phyloP scores from a whole-genome alignment of 495 filamentous ascomycete species.

The Neurospora terricola region DNA sequence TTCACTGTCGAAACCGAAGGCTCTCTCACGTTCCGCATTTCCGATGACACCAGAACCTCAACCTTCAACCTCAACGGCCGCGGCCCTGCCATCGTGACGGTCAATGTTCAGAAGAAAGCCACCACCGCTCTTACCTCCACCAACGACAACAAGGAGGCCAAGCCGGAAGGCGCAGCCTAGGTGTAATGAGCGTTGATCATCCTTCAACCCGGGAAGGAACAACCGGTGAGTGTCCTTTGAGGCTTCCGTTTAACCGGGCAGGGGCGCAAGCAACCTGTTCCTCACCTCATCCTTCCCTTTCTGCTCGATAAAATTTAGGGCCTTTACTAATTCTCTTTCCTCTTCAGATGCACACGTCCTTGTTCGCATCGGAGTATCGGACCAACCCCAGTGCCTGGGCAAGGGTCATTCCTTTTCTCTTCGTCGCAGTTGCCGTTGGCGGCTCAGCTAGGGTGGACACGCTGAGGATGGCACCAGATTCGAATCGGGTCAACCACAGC shows the following conservation, averaged over 20 bases:
- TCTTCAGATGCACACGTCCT: neutral
- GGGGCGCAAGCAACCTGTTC: neutral
- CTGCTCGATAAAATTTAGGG: neutral
- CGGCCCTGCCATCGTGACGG: neutral
- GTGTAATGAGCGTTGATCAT: fast-evolving
- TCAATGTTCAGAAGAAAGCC: neutral
- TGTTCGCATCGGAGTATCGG: neutral
- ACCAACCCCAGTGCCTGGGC: too few species aligned
- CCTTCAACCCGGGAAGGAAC: neutral
- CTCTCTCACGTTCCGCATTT: neutral
- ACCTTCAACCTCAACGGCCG: neutral
- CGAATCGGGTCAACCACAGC: neutral
- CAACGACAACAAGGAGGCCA: neutral
- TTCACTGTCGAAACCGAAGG: neutral
- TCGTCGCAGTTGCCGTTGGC: slow-evolving; percentile 30
- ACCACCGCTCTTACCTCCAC: neutral
- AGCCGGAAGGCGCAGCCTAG: neutral
- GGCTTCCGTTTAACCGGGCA: neutral
- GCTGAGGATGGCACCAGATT: neutral
- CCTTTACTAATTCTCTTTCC: neutral
- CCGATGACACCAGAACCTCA: neutral
- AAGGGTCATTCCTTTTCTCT: slow-evolving; percentile 17
- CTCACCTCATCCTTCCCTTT: neutral
- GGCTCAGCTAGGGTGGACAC: slow-evolving; percentile 8
- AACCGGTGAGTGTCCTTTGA: neutral